These are phyloP conservation scores for Heterobasidion annosum DNA, from an alignment of 1,284 basidiomycete genomes.

Conservation along the genomic window DNA sequence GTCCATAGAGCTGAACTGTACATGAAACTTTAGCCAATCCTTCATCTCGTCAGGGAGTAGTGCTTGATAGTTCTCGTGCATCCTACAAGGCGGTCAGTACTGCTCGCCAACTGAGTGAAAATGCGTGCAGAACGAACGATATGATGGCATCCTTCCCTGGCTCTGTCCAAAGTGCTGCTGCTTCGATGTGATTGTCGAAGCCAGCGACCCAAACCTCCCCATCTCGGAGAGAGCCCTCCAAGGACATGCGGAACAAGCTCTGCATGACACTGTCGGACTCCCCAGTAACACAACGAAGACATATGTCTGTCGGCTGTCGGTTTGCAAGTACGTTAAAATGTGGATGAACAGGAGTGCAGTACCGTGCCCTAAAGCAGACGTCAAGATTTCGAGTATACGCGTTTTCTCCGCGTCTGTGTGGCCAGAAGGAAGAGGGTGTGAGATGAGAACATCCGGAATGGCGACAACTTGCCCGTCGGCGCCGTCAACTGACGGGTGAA, in stretches of 20 bases:
- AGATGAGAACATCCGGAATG: not conserved
- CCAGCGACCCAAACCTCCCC: constrained; percentile 8
- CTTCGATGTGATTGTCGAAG: constrained; percentile 3
- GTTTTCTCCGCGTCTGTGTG: constrained; percentile 1
- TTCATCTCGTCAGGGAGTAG: not conserved
- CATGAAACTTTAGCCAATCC: constrained; percentile 4
- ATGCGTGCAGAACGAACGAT: not conserved
- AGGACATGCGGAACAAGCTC: not conserved
- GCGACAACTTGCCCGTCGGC: constrained; percentile 1
- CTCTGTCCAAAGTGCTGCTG: constrained; percentile 4
- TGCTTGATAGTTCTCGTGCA: constrained; percentile 1
- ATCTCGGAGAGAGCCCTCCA: constrained; percentile 1
- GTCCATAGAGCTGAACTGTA: not conserved
- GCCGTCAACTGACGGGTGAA: constrained; percentile 1
- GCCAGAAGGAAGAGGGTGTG: not conserved
- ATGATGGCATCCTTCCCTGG: constrained; percentile 4
- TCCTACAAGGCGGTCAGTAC: not conserved
- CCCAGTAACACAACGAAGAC: constrained; percentile 1
- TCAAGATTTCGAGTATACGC: constrained; percentile 2
- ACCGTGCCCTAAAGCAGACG: constrained; percentile 1
- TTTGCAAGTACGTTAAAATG: too few species aligned
- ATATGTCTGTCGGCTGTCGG: not conserved
- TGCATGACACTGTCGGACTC: not conserved
- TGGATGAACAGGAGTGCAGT: not conserved
- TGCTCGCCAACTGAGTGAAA: not conserved